Evolutionary conservation across 2,329 filamentous ascomycete genomes (phyloP), one percentile per base, ranked within the genome.

Genomic region (Clarireedia paspali): DNA sequence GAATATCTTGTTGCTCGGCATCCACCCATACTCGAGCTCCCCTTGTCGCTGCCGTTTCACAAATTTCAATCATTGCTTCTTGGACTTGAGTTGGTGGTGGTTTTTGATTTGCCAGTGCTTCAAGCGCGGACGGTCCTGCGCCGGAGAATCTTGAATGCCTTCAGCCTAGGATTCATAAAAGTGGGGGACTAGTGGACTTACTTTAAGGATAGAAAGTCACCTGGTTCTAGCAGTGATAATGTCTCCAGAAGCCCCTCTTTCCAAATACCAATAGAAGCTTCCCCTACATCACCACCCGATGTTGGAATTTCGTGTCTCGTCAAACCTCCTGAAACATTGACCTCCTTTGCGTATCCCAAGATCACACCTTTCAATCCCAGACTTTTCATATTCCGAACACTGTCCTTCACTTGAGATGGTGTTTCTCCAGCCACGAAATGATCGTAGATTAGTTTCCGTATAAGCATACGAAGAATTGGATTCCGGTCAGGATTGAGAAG

Each of bases 381-480:
- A 23, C 75, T 70, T 70, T 89, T 88, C 26, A 94, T 76, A 4
- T 77, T 74, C 1, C 75, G 67, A 30, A 89, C 80, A 0, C 85
- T 89, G 38, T 70, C 72, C 44, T 75, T 74, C 2, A 94, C 85
- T 70, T 95, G 87, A 3, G 69, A 65, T 0, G 79, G 76, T 50
- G 80, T 85, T 71, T 89, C 86, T 24, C 91, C 91, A 0, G 88
- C 89, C 69, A 90, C 95, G 70, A 95, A 95, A 65, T 95, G 91
- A 27, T 85, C 84, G 68, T 95, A 95, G 63, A 95, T 89, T 0
- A 89, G 91, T 67, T 84, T 82, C 69, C 89, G 88, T 46, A 95
- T 75, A 30, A 89, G 66, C 56, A 76, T 79, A 47, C 82, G 79
- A 17, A 95, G 76, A 0, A 91, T 48, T 0, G 81, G 81, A 67